Evolutionary conservation across 2,329 filamentous ascomycete species (phyloP).

Genomic region (Diaporthe sp.): DNA sequence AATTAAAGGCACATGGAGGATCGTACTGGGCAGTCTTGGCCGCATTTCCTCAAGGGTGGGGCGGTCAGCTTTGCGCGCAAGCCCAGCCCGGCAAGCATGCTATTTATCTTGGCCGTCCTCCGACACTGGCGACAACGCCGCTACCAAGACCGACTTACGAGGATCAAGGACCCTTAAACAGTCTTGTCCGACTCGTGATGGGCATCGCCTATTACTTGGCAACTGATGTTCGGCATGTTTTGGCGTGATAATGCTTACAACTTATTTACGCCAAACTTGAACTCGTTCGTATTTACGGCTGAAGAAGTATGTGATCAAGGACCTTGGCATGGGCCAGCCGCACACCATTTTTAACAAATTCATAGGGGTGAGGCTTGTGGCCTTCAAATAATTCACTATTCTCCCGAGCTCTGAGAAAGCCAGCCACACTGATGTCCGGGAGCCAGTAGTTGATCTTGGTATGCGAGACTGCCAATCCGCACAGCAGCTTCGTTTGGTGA

Average conservation of each 20-base stretch:
- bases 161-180: neutral
- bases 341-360: conserved; percentile 3
- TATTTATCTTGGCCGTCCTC: conserved; percentile 20
- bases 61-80: conserved; percentile 11
- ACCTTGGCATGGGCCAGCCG: conserved; percentile 11
- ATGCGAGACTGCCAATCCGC: neutral
- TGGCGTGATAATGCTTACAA: neutral
- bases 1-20: conserved; percentile 12
- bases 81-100: conserved; percentile 4
- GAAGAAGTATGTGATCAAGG: neutral
- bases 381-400: neutral
- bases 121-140: neutral
- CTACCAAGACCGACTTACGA: conserved; percentile 8
- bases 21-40: conserved; percentile 8
- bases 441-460: conserved; percentile 13
- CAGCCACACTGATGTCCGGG: neutral
- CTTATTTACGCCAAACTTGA: neutral
- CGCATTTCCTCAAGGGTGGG: neutral
- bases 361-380: neutral
- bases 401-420: neutral
- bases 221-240: neutral
- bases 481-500: neutral
- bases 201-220: neutral
- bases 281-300: conserved; percentile 22
- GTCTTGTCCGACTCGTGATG: conserved; percentile 23